phyloP scores from a whole-genome alignment of 106 monocot species.

The Agapanthus africanus region DNA sequence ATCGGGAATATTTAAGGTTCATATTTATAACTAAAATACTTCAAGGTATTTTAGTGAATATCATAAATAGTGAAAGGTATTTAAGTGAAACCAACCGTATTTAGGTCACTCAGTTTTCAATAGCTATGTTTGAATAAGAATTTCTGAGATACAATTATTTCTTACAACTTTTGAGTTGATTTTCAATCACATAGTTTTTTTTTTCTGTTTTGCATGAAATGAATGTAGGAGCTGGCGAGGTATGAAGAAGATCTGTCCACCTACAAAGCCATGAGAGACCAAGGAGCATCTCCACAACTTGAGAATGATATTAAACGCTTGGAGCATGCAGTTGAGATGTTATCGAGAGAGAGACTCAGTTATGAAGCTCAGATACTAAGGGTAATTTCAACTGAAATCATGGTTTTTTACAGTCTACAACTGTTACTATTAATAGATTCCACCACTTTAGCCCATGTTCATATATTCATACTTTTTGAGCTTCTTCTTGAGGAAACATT shows the following conservation, averaged over 20 bases:
- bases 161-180: not conserved
- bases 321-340: constrained; percentile 71
- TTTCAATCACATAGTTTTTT: constrained; percentile 1
- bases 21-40: too few relatives aligned
- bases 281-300: constrained; percentile 61
- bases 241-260: constrained; percentile 65
- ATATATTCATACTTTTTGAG: not conserved
- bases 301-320: constrained; percentile 78
- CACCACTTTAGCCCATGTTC: not conserved
- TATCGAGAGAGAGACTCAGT: constrained; percentile 67
- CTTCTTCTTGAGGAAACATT: not conserved
- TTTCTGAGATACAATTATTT: not conserved
- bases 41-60: too few relatives aligned
- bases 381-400: constrained; percentile 28
- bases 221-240: constrained; percentile 59
- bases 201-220: constrained; percentile 1
- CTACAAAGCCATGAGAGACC: constrained; percentile 67
- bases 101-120: too few relatives aligned
- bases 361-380: constrained; percentile 91
- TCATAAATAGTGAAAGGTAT: too few relatives aligned
- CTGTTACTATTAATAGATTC: not conserved
- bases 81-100: too few relatives aligned
- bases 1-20: too few relatives aligned
- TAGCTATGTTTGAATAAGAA: not conserved
- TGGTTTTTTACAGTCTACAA: not conserved